phyloP scores from a whole-genome alignment of 2,329 filamentous ascomycete species.

The Fusarium globosum region DNA sequence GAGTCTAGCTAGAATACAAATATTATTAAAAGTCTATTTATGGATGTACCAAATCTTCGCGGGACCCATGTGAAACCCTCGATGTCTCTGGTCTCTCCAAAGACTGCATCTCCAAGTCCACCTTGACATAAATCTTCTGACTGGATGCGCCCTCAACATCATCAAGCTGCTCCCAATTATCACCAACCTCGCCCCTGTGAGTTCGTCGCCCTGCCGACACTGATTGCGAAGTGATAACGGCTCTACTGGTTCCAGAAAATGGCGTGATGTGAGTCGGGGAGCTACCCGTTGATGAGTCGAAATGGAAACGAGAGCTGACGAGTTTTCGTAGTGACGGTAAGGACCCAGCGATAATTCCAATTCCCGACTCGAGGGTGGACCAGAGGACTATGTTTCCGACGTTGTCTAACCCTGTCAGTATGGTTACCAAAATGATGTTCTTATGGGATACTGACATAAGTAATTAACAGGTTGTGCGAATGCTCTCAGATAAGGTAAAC shows the following conservation, averaged over 20 bases:
- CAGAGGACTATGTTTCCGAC: conserved; percentile 20
- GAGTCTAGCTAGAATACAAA: neutral
- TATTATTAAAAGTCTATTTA: neutral
- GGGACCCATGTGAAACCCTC: neutral
- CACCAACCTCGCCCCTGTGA: neutral
- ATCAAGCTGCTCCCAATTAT: conserved; percentile 10
- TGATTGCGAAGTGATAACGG: neutral
- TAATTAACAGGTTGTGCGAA: neutral
- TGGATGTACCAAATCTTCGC: neutral
- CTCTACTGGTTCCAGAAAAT: neutral
- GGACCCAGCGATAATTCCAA: conserved; percentile 27
- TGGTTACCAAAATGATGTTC: fast-evolving
- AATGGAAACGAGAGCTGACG: conserved; percentile 6
- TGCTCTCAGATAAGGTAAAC: conserved; percentile 25
- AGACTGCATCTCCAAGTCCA: conserved; percentile 12
- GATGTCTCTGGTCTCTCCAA: neutral
- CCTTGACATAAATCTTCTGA: conserved; percentile 12
- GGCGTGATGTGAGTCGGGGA: conserved; percentile 6
- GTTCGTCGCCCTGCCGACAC: neutral
- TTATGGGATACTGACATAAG: conserved; percentile 1
- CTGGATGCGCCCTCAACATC: neutral
- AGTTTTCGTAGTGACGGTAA: conserved; percentile 23
- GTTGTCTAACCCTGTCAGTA: conserved; percentile 5
- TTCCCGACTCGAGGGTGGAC: conserved; percentile 33
- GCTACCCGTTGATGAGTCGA: neutral